Base-by-base conservation (phyloP, 2,329 filamentous ascomycete species). In the Septoria linicola region DNA sequence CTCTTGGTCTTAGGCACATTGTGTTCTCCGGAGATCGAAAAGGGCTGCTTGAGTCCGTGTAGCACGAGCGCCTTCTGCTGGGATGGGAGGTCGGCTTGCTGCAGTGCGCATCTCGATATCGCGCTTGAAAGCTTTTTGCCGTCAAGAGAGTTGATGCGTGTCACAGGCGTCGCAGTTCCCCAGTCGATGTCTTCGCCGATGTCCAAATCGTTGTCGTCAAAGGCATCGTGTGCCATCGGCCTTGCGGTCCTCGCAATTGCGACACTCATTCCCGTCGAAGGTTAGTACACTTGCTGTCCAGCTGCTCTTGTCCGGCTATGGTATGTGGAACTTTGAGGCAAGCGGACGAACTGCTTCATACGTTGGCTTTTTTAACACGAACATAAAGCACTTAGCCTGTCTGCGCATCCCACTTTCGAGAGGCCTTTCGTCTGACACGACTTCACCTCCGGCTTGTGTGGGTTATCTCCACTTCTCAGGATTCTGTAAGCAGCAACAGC, bases 151-250 rank as follows among this genome's bases (percentile, higher is more conserved):
- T 57, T 49, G 19, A 53, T 36, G 19, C 36, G 42, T 25, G 51
- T 55, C 31, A 57, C 44, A 6, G 57, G 57, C 7, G 57, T 59
- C 20, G 51, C 57, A 10, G 54, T 57, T 2, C 57, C 57, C 57
- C 57, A 59, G 42, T 59, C 54, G 14, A 59, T 43, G 21, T 55
- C 49, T 32, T 57, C 47, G 11, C 41, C 41, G 17, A 53, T 37
- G 19, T 53, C 51, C 10, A 42, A 13, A 14, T 40, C 27, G 30
- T 31, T 30, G 4, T 40, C 48, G 4, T 40, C 43, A 19, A 25
- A 34, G 34, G 37, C n/a, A 23, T 53, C 48, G 27, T 50, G 52
- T 16, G 47, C 34, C 35, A 51, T 48, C 14, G 43, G 48, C 8
- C 21, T 30, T 11, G n/a, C 21, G 11, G 40, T 21, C 10, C 36